Percentiles rank a stretch among this genome's conserved stretches.
Conservation (phyloP, 345 rosid genomes). For the Populus deltoides region DNA sequence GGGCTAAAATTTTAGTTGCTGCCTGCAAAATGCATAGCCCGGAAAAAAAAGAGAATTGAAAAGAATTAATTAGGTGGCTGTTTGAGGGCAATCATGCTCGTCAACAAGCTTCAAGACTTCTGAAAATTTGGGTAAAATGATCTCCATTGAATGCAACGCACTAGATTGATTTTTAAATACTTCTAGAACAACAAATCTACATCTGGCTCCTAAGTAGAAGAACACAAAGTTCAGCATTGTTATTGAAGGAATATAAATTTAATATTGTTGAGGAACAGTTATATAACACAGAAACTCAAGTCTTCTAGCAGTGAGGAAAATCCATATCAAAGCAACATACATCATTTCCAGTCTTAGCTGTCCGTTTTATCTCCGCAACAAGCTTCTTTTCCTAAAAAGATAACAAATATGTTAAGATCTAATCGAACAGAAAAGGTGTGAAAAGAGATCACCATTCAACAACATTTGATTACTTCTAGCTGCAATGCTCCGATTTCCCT, state of each 20-base stretch:
- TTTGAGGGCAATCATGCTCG: not conserved
- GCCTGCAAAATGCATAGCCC: slow-evolving; percentile 41
- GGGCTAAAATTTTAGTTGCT: slow-evolving; percentile 82
- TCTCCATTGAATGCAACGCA: not conserved
- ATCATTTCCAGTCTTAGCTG: slow-evolving; percentile 94
- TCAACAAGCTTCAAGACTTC: not conserved
- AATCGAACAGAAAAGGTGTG: not conserved
- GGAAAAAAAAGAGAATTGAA: not conserved
- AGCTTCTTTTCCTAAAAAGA: slow-evolving; percentile 82
- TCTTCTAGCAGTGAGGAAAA: not conserved
- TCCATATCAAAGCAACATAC: slow-evolving; percentile 19
- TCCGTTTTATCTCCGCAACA: slow-evolving; percentile 85
- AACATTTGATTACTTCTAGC: slow-evolving; percentile 55
- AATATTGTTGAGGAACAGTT: not conserved
- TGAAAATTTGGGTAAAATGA: not conserved
- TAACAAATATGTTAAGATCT: slow-evolving; percentile 17
- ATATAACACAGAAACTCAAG: not conserved
- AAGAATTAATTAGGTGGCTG: not conserved
- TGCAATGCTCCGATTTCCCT: slow-evolving; percentile 85
- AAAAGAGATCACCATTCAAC: slow-evolving; percentile 8
- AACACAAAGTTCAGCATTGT: not conserved
- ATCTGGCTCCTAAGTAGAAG: not conserved
- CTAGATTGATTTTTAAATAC: not conserved
- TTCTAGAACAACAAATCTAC: not conserved
- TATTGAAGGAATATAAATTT: not conserved